Evolutionary conservation across 805 yeast genomes (phyloP), one percentile per base, ranked within the genome.

Genomic region (Lipomyces mesembrius): DNA sequence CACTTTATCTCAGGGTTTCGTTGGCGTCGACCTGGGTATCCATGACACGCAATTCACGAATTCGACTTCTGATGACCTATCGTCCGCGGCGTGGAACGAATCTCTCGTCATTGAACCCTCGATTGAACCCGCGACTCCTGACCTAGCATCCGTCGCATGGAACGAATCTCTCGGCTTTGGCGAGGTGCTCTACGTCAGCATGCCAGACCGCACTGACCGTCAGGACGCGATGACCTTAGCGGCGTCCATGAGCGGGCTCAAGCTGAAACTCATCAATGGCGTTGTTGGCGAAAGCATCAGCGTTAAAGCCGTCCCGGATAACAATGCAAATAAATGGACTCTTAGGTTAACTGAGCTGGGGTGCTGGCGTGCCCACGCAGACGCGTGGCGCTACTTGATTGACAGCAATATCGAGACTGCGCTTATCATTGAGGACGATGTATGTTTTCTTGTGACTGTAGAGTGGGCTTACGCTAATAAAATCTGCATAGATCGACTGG

Each of bases 131-230:
- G 1, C 55, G 55, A 12, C 32, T 12, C n/a, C 55, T 52, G 55
- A 25, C 27, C 43, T 60, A 37, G 63, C 63, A 20, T 25, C 35
- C 29, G n/a, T 1, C 27, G 61, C 63, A 4, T 32, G 25, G 51
- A 65, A 65, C 59, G 56, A 56, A 7, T 51, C 68, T 37, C 61
- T 65, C 29, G 68, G 65, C 14, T 65, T 65, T 29, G 68, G 68
- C 43, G 62, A 43, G 49, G 51, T 65, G 11, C 59, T 62, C 22
- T 61, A 61, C 34, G 53, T 65, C 32, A 55, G 61, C 59, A 61
- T 65, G 68, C 68, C 68, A 29, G 39, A 57, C 17, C 60, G 68
- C 17, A 52, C 65, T 22, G 68, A 65, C 22, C 60, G 68, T 17
- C 66, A 53, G 68, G 8, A 52, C 54, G n/a, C 61, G 49, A 25